phyloP scores from a whole-genome alignment of 1,284 basidiomycete species.

The Puccinia sorghi region DNA sequence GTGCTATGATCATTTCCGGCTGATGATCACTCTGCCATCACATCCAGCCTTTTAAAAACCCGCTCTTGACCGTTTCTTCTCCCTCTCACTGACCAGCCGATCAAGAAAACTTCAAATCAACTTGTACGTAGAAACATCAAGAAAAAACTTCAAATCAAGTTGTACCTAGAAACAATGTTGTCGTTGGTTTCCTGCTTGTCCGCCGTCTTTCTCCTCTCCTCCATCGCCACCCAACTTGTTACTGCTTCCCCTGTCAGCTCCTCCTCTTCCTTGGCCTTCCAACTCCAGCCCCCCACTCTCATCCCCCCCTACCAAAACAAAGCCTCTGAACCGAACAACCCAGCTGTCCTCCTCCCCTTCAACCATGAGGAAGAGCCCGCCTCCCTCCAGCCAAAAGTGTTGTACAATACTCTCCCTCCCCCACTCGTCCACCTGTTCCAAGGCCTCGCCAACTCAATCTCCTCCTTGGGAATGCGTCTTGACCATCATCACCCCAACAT shows the following conservation, averaged over 20 bases:
- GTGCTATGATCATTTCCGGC: too few relatives aligned
- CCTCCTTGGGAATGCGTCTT: background rate
- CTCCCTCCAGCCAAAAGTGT: background rate
- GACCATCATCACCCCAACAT: background rate
- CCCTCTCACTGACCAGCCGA: too few relatives aligned
- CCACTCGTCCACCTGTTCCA: background rate
- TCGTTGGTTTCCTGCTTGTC: background rate
- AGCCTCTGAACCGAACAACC: background rate
- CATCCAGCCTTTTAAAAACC: too few relatives aligned
- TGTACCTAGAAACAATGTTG: background rate
- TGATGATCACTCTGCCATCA: too few relatives aligned
- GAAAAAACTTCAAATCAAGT: background rate
- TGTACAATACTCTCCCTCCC: background rate
- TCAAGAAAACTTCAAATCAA: too few relatives aligned
- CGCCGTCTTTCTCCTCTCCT: background rate
- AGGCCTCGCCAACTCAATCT: background rate
- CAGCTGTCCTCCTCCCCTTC: background rate
- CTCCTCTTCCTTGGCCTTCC: background rate
- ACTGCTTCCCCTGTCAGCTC: background rate
- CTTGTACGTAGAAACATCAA: background rate
- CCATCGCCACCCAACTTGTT: background rate
- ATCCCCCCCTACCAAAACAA: background rate
- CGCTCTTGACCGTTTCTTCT: too few relatives aligned
- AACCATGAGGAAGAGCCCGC: background rate
- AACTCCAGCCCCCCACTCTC: background rate